Evolutionary conservation across 1,284 basidiomycete genomes (phyloP).

Genomic region (Sparassis latifolia): DNA sequence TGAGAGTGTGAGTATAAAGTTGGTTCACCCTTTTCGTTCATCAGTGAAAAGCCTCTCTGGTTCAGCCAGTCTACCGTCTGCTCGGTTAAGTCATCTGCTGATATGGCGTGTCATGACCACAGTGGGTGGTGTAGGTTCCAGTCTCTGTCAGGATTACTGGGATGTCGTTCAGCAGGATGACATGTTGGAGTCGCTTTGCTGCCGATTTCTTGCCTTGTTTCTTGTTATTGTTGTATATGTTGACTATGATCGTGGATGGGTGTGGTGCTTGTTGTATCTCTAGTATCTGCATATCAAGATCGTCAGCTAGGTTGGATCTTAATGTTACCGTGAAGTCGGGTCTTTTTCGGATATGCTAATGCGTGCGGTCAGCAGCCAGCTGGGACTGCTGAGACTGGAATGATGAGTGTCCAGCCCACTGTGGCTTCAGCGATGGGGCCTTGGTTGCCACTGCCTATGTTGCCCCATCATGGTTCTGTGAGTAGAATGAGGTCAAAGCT

Average conservation of each 20-base stretch:
- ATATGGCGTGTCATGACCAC: neutral
- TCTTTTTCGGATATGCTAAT: neutral
- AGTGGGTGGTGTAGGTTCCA: constrained; percentile 1
- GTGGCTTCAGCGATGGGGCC: neutral
- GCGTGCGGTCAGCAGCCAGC: neutral
- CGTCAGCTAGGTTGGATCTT: neutral
- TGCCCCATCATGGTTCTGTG: constrained; percentile 1
- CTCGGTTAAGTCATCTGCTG: neutral
- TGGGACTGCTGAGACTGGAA: neutral
- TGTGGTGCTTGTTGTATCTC: neutral
- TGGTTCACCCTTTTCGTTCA: neutral
- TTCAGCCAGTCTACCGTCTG: neutral
- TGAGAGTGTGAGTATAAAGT: neutral
- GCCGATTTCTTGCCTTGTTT: neutral
- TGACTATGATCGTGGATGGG: neutral
- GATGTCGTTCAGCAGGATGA: neutral
- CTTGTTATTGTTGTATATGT: neutral
- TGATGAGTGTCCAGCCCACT: neutral
- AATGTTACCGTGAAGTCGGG: neutral
- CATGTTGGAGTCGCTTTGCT: neutral
- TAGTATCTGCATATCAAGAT: constrained; percentile 1
- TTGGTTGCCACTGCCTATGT: neutral
- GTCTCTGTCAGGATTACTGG: neutral
- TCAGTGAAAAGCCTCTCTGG: neutral
- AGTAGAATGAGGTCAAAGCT: neutral